Percentiles rank a stretch among this genome's conserved stretches.
These are phyloP conservation scores for Aspergillus sp. DNA, from an alignment of 2,329 filamentous ascomycete genomes.

Conservation along the genomic window DNA sequence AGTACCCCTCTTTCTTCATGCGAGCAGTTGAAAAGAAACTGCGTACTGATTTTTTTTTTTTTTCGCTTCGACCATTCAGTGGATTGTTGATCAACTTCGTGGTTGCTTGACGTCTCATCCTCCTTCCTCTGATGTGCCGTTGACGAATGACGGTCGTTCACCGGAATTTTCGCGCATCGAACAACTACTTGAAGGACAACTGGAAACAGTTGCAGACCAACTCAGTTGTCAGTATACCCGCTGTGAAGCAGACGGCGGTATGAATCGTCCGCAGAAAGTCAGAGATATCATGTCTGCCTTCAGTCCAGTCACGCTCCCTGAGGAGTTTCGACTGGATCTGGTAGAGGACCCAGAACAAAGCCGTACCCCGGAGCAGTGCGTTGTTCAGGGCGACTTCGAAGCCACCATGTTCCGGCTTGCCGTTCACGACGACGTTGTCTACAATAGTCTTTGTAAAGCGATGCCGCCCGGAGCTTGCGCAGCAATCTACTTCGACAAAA, in stretches of 20 bases:
- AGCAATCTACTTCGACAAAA: conserved; percentile 41
- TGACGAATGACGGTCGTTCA: conserved; percentile 28
- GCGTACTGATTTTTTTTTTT: conserved; percentile 2
- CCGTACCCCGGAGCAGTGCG: conserved; percentile 36
- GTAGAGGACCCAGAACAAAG: conserved; percentile 27
- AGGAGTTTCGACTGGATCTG: conserved; percentile 39
- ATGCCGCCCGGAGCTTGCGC: conserved; percentile 39
- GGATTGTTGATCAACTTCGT: conserved; percentile 39
- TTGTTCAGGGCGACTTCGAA: conserved; percentile 41
- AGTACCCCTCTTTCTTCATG: conserved; percentile 11
- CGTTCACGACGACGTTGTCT: conserved; percentile 40
- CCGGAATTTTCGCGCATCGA: conserved; percentile 25
- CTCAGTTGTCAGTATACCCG: conserved; percentile 32
- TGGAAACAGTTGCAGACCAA: conserved; percentile 27
- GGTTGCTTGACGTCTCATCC: conserved; percentile 25
- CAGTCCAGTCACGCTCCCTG: conserved; percentile 31
- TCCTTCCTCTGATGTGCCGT: conserved; percentile 21
- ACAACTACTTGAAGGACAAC: conserved; percentile 24
- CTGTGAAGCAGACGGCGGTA: conserved; percentile 20
- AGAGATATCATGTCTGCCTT: conserved; percentile 45
- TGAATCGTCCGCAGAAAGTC: conserved; percentile 35
- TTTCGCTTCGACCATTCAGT: conserved; percentile 18
- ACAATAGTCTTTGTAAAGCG: conserved; percentile 35
- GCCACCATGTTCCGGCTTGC: conserved; percentile 43
- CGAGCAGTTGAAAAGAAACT: neutral